Evolutionary conservation across 1,284 basidiomycete species (phyloP).

Genomic region (Microbotryum saponariae): DNA sequence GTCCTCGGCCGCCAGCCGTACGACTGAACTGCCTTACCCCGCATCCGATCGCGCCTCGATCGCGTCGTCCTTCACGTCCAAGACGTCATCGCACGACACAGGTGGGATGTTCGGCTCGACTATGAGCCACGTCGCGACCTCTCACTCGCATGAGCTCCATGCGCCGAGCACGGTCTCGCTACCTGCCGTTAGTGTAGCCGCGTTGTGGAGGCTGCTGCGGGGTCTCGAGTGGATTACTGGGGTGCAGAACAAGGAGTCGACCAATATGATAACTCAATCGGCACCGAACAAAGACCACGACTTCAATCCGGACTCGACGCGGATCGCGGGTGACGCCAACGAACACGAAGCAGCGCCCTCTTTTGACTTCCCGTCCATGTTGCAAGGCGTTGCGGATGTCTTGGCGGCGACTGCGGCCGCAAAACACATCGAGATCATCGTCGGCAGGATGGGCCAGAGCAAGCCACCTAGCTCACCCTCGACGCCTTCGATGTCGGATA

Average conservation of each 20-base stretch:
- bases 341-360: slow-evolving; percentile 3
- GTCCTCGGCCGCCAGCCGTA: too few relatives aligned
- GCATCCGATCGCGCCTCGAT: slow-evolving; percentile 2
- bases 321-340: slow-evolving; percentile 9
- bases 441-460: slow-evolving; percentile 56
- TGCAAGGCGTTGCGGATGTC: slow-evolving; percentile 72
- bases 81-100: too few relatives aligned
- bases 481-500: too few relatives aligned
- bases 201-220: slow-evolving; percentile 33
- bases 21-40: background rate
- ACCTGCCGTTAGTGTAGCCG: slow-evolving; percentile 33
- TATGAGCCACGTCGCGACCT: background rate
- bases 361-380: slow-evolving; percentile 60
- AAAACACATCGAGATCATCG: slow-evolving; percentile 71
- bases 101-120: too few relatives aligned
- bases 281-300: too few relatives aligned
- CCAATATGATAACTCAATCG: too few relatives aligned
- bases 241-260: slow-evolving; percentile 2
- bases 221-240: slow-evolving; percentile 35
- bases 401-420: slow-evolving; percentile 76
- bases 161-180: slow-evolving; percentile 33
- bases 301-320: too few relatives aligned
- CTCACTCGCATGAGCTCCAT: slow-evolving; percentile 33
- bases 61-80: too few relatives aligned
- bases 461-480: too few relatives aligned